A percentile compares a stretch with the other conserved stretches of the same genome.
Evolutionary conservation across 208 protist species (phyloP).

Genomic region (Naegleria fowleri): DNA sequence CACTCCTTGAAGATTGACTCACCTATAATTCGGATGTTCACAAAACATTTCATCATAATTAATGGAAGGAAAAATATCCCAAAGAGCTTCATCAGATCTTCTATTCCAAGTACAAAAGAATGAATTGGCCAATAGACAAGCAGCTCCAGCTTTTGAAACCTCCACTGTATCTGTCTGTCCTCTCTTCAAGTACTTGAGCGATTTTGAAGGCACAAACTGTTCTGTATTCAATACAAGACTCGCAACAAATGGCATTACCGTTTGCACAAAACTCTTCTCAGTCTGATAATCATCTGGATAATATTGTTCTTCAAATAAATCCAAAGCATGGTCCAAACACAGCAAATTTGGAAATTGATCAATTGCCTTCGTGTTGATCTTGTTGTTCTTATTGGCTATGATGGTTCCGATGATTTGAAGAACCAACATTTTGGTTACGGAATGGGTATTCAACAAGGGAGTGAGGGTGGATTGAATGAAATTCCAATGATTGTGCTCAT

Average conservation of each 20-base stretch:
- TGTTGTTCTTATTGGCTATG: too few relatives aligned
- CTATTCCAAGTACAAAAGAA: constrained; percentile 10
- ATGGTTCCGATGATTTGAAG: too few relatives aligned
- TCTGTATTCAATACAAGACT: not conserved
- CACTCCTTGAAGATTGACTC: too few relatives aligned
- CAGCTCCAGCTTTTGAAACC: not conserved
- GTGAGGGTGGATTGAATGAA: too few relatives aligned
- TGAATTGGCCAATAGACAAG: not conserved
- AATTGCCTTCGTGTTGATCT: too few relatives aligned
- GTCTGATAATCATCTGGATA: not conserved
- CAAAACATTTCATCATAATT: not conserved
- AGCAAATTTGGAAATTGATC: too few relatives aligned
- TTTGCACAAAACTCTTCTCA: not conserved
- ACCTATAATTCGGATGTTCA: not conserved
- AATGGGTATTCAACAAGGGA: too few relatives aligned
- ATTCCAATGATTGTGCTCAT: too few relatives aligned
- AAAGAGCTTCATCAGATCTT: not conserved
- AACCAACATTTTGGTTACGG: too few relatives aligned
- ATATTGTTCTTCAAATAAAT: not conserved
- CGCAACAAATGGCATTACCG: not conserved
- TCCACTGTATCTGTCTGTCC: not conserved
- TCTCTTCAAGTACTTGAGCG: not conserved
- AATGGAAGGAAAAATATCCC: not conserved
- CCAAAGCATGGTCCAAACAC: not conserved
- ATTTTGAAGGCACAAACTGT: not conserved